These are phyloP conservation scores for Brassica nigra DNA, from an alignment of 345 rosid species.

Conservation along the genomic window DNA sequence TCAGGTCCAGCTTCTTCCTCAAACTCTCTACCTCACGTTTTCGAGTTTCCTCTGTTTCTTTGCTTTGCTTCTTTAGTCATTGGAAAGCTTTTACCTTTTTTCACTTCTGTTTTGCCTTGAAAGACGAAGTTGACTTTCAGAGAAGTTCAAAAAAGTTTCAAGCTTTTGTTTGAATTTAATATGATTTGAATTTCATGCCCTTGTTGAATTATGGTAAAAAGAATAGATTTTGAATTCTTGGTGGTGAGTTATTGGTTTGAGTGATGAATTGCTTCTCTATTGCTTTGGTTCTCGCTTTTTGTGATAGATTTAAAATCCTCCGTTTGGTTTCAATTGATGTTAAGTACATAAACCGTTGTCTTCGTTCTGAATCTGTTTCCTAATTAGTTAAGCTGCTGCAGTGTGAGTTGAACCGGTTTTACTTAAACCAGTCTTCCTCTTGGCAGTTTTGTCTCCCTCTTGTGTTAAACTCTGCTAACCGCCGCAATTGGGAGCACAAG, in stretches of 20 bases:
- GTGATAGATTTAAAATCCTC: slow-evolving; percentile 1
- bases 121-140: slow-evolving; percentile 34
- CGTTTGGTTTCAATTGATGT: slow-evolving; percentile 6
- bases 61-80: slow-evolving; percentile 18
- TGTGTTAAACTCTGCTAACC: not conserved
- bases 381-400: slow-evolving; percentile 11
- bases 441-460: slow-evolving; percentile 7
- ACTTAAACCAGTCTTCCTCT: slow-evolving; percentile 6
- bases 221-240: not conserved
- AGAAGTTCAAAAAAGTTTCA: slow-evolving; percentile 7
- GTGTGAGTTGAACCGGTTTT: slow-evolving; percentile 1
- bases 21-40: slow-evolving; percentile 9
- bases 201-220: not conserved
- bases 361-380: not conserved
- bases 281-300: slow-evolving; percentile 9
- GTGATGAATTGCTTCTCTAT: not conserved
- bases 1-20: slow-evolving; percentile 37
- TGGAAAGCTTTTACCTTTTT: slow-evolving; percentile 18
- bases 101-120: slow-evolving; percentile 16
- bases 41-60: slow-evolving; percentile 25
- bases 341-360: not conserved
- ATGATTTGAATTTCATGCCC: not conserved
- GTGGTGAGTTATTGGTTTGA: not conserved
- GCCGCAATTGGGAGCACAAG: not conserved
- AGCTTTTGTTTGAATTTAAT: slow-evolving; percentile 13